phyloP scores from a whole-genome alignment of 805 yeast species.

The Wickerhamomyces ciferrii region DNA sequence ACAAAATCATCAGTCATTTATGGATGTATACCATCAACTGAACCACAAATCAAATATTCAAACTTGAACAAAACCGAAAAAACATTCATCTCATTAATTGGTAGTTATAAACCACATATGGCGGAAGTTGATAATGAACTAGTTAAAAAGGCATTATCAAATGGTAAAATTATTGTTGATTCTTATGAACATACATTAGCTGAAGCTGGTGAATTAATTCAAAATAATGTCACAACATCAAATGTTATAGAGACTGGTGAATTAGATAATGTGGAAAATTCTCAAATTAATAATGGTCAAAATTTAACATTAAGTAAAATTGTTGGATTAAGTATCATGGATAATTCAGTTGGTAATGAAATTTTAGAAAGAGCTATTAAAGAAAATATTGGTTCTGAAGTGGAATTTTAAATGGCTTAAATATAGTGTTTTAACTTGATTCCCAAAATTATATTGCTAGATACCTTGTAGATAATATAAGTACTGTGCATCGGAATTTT shows the following conservation, averaged over 20 bases:
- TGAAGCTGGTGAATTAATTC: slow-evolving; percentile 65
- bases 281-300: slow-evolving; percentile 10
- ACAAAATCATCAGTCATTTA: slow-evolving; percentile 42
- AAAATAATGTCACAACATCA: slow-evolving; percentile 30
- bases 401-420: slow-evolving; percentile 21
- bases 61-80: slow-evolving; percentile 23
- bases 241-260: slow-evolving; percentile 45
- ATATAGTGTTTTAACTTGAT: not conserved
- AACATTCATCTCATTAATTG: slow-evolving; percentile 52
- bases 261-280: slow-evolving; percentile 17
- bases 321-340: slow-evolving; percentile 66
- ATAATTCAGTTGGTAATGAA: slow-evolving; percentile 44
- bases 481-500: too few species aligned
- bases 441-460: too few species aligned
- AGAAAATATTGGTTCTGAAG: slow-evolving; percentile 24
- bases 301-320: slow-evolving; percentile 44
- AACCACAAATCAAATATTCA: slow-evolving; percentile 35
- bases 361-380: slow-evolving; percentile 27
- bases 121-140: slow-evolving; percentile 48
- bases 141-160: slow-evolving; percentile 28
- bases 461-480: too few species aligned
- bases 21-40: slow-evolving; percentile 57
- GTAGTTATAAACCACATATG: slow-evolving; percentile 67
- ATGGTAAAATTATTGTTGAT: slow-evolving; percentile 50
- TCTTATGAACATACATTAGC: slow-evolving; percentile 47